Evolutionary conservation across 1,284 basidiomycete genomes (phyloP).

Genomic region (Puccinia polysora): DNA sequence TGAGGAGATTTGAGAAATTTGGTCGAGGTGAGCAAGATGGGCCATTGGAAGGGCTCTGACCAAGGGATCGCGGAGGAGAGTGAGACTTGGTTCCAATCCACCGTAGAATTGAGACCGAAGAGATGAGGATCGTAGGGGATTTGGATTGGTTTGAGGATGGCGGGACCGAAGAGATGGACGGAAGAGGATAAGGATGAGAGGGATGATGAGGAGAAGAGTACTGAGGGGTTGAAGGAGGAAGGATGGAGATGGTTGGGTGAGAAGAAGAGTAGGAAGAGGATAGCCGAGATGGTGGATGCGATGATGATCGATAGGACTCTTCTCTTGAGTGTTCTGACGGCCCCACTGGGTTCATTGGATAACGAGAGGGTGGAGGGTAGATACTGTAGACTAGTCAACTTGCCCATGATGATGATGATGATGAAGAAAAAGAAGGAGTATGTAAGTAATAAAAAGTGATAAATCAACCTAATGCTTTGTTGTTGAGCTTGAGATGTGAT

Average conservation of each 20-base stretch:
- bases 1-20: neutral
- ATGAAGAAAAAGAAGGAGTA: too few relatives aligned
- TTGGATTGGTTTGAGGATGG: conserved; percentile 12
- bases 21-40: neutral
- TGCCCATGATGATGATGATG: too few relatives aligned
- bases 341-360: neutral
- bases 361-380: neutral
- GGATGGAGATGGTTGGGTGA: neutral
- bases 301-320: neutral
- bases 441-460: too few relatives aligned
- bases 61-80: conserved; percentile 6
- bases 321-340: neutral
- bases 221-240: neutral
- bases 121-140: neutral
- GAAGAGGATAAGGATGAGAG: too few relatives aligned
- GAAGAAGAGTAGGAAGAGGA: neutral
- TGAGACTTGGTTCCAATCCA: conserved; percentile 4
- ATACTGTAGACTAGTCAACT: neutral
- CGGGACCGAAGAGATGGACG: neutral
- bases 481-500: too few relatives aligned
- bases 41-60: neutral
- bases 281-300: neutral
- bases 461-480: too few relatives aligned
- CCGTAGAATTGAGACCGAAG: conserved; percentile 21
- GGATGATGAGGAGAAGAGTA: neutral